Evolutionary conservation across 192 early-diverging fungal genomes (phyloP).

Genomic region (Rhizophagus prolifer): DNA sequence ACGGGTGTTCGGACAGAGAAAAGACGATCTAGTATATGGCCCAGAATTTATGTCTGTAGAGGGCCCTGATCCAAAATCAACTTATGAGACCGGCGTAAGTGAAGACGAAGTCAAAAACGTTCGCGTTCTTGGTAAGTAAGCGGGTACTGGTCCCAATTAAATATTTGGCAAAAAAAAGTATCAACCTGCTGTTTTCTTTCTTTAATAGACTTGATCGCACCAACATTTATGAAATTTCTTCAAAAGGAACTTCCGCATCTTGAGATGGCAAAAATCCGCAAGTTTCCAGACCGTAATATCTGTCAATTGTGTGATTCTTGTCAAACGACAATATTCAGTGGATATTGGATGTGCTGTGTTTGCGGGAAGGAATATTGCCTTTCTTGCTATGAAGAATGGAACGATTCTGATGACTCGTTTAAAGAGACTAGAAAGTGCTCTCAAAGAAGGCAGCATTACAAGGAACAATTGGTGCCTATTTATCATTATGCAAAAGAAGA

Average conservation of each 20-base stretch:
- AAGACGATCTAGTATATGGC: conserved; percentile 1
- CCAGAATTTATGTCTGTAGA: background rate
- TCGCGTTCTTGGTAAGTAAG: background rate
- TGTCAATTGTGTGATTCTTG: conserved; percentile 13
- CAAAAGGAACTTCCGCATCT: conserved; percentile 13
- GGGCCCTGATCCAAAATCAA: background rate
- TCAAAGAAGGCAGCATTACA: background rate
- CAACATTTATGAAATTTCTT: background rate
- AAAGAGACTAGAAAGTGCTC: background rate
- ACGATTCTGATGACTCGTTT: background rate
- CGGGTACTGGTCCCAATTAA: background rate
- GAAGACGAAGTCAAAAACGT: background rate
- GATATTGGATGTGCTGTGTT: conserved; percentile 20
- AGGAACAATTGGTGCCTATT: conserved; percentile 7
- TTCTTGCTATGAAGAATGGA: conserved; percentile 14
- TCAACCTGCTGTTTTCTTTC: background rate
- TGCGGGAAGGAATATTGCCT: conserved; percentile 11
- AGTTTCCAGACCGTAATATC: background rate
- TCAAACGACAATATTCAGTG: conserved; percentile 12
- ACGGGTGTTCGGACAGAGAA: background rate
- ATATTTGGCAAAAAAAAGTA: background rate
- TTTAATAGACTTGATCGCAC: conserved; percentile 8
- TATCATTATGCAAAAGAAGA: conserved; percentile 11
- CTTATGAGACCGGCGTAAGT: background rate
- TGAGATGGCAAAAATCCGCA: background rate